Evolutionary conservation across 495 filamentous ascomycete genomes (phyloP), one percentile per base, ranked within the genome.

Genomic region (Aspergillus avenaceus): DNA sequence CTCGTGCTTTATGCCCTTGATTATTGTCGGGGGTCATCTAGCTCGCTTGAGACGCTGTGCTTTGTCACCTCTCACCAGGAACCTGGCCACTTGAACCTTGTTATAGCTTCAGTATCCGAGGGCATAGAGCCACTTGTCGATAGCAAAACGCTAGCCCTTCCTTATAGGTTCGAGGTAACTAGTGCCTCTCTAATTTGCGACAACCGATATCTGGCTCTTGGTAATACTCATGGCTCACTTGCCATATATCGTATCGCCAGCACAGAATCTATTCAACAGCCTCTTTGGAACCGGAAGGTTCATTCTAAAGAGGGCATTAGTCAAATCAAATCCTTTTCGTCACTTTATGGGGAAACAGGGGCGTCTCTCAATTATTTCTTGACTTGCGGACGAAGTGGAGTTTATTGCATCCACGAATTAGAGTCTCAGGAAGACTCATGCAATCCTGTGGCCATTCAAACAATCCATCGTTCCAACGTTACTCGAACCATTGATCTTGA

Each of bases 331-430:
- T 27, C 49, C 0, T 44, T 80, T 2, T 55, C 58, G 18, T 49
- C 65, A 32, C 53, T 44, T 41, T 28, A 45, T 44, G 38, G 48
- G 2, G 28, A 5, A 26, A 14, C 24, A 3, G 52, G 24, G 9
- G 19, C 67, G 52, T 11, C 49, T n/a, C 25, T 51, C 24, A 51
- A 49, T 45, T 61, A 59, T 26, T 26, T 78, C 70, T 34, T 95
- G 16, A 85, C 86, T 0, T 82, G 84, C 24, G 85, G 83, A 25
- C 79, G 91, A 34, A 86, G 95, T 65, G 88, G 90, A 0, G 78
- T 65, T 26, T 90, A 84, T 54, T 79, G 83, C 25, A 74, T 91
- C 38, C 76, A 80, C 50, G 46, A 60, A 26, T 4, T 70, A 2
- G 34, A 57, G 8, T 14, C 47, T 34, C n/a, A 12, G 7, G 36